Evolutionary conservation across 306 rosid genomes (phyloP).

Genomic region (Pyrus bretschneideri): DNA sequence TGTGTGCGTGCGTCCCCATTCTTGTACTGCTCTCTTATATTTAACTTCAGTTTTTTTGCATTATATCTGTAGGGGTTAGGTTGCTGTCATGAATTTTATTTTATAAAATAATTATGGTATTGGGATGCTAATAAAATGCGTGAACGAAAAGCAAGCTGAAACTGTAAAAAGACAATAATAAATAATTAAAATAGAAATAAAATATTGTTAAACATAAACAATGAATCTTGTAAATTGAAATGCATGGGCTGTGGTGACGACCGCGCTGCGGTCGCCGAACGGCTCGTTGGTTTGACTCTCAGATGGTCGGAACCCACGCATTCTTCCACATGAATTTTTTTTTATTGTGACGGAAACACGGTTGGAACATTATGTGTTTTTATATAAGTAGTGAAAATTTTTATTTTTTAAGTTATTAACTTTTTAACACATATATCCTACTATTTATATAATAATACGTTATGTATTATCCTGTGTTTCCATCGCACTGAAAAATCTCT

Average conservation of each 20-base stretch:
- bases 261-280: conserved; percentile 66
- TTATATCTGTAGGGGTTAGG: conserved; percentile 21
- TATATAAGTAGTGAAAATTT: no score
- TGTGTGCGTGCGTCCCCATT: conserved; percentile 2
- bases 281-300: conserved; percentile 45
- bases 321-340: no score
- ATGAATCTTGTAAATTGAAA: conserved; percentile 45
- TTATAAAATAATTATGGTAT: conserved; percentile 4
- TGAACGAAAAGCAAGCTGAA: conserved; percentile 42
- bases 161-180: conserved; percentile 2
- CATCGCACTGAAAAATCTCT: no score
- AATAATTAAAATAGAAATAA: neutral
- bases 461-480: accelerated
- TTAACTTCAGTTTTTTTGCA: neutral
- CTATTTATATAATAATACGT: no score
- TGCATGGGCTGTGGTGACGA: conserved; percentile 53
- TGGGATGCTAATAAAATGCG: conserved; percentile 32
- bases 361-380: accelerated
- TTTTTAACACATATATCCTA: accelerated
- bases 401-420: no score
- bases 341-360: no score
- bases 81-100: conserved; percentile 2
- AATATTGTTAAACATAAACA: conserved; percentile 1
- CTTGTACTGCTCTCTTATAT: neutral
- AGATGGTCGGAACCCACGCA: conserved; percentile 5